Percentiles rank a stretch among this genome's conserved stretches.
Conservation (phyloP, 2,329 filamentous ascomycete genomes). For the Aspergillus floridensis region DNA sequence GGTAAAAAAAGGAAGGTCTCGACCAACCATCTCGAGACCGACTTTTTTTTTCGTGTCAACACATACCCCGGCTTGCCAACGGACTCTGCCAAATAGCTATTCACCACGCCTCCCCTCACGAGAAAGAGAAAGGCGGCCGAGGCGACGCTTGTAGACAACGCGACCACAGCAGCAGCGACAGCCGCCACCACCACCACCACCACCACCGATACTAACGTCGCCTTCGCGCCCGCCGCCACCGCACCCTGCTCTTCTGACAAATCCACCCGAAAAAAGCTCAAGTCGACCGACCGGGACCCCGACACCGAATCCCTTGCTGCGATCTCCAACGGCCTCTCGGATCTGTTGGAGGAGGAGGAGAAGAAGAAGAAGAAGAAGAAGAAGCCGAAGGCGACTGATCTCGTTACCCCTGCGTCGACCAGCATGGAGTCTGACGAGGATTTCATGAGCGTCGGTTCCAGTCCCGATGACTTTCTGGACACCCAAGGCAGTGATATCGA, state of each 20-base stretch:
- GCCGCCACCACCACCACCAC: conserved; percentile 24
- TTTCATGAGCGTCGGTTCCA: conserved; percentile 80
- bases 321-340: conserved; percentile 12
- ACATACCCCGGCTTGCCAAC: conserved; percentile 20
- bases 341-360: conserved; percentile 19
- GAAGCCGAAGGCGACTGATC: conserved; percentile 29
- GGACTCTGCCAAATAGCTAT: conserved; percentile 10
- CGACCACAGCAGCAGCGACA: conserved; percentile 27
- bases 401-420: conserved; percentile 44
- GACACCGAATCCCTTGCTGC: conserved; percentile 12
- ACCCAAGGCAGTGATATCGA: conserved; percentile 71
- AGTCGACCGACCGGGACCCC: conserved; percentile 11
- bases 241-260: conserved; percentile 19
- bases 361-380: conserved; percentile 7
- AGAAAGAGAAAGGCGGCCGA: conserved; percentile 56
- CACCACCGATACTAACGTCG: conserved; percentile 30
- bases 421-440: conserved; percentile 96
- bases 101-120: conserved; percentile 54
- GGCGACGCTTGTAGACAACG: conserved; percentile 36
- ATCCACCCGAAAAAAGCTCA: conserved; percentile 20
- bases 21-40: conserved; percentile 19
- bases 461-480: conserved; percentile 67
- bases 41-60: conserved; percentile 24
- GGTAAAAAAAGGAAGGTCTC: conserved; percentile 23
- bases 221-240: conserved; percentile 26